A percentile compares a stretch with the other conserved stretches of the same genome.
Conservation (phyloP, 2,329 filamentous ascomycete species). For the Elsinoe fawcettii region DNA sequence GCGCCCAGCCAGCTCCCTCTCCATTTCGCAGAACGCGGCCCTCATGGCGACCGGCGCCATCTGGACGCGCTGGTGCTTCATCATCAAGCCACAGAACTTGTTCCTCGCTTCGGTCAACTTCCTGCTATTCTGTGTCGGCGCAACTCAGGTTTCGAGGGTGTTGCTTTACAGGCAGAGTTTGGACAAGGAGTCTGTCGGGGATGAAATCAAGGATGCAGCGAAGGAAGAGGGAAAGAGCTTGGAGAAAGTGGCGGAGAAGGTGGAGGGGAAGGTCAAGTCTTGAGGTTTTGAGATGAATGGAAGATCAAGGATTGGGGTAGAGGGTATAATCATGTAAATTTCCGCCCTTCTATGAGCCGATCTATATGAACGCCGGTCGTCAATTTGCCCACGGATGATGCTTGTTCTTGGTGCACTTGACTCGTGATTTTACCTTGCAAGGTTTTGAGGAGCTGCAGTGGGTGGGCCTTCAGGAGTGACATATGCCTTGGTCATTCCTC, state of each 20-base stretch:
- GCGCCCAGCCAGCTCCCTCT: conserved; percentile 86
- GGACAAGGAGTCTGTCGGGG: conserved; percentile 41
- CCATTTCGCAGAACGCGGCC: conserved; percentile 82
- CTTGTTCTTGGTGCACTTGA: conserved; percentile 6
- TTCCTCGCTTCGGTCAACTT: conserved; percentile 96
- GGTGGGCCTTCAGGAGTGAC: conserved; percentile 54
- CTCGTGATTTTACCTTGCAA: conserved; percentile 23
- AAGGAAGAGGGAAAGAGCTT: conserved; percentile 30
- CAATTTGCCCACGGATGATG: neutral
- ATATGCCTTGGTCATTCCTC: conserved; percentile 91
- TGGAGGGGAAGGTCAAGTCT: conserved; percentile 27
- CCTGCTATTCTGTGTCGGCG: conserved; percentile 84
- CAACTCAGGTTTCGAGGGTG: conserved; percentile 75
- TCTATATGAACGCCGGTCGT: conserved; percentile 12
- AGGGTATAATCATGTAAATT: conserved; percentile 13
- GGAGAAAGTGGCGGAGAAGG: conserved; percentile 32
- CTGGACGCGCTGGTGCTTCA: conserved; percentile 98
- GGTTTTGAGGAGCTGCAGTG: conserved; percentile 40
- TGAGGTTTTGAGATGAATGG: neutral
- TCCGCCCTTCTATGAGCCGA: conserved; percentile 2
- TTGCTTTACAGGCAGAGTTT: conserved; percentile 54
- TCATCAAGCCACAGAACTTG: conserved; percentile 89
- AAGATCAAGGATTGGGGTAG: neutral
- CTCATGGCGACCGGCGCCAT: conserved; percentile 86
- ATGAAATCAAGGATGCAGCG: conserved; percentile 37